Conservation (phyloP, 1,139 yeast genomes). For the Hemisphaericaspora subhashii region DNA sequence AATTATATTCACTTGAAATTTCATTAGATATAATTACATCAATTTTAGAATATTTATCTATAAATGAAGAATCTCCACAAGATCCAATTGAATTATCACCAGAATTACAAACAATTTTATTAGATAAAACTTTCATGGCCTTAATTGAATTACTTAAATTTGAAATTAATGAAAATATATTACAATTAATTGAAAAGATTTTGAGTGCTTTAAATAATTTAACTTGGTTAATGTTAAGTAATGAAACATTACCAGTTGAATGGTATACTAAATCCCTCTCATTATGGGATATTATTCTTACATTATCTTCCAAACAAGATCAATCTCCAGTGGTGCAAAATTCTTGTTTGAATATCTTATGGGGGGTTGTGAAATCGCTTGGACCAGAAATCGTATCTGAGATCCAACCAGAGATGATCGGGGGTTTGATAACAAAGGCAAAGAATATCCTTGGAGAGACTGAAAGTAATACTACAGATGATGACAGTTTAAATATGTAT, state of each 20-base stretch:
- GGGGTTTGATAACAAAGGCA: constrained; percentile 24
- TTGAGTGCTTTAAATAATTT: constrained; percentile 71
- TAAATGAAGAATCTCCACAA: constrained; percentile 24
- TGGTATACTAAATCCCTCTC: constrained; percentile 34
- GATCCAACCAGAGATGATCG: constrained; percentile 26
- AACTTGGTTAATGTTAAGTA: constrained; percentile 50
- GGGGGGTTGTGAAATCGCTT: constrained; percentile 57
- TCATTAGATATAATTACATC: constrained; percentile 76
- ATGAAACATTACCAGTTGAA: constrained; percentile 32
- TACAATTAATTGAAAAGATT: constrained; percentile 51
- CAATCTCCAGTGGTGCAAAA: constrained; percentile 27
- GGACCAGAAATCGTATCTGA: constrained; percentile 32
- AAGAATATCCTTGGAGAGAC: constrained; percentile 10
- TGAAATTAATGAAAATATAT: constrained; percentile 21
- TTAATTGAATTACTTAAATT: constrained; percentile 40
- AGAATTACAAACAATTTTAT: constrained; percentile 25
- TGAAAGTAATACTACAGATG: constrained; percentile 9
- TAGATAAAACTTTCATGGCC: constrained; percentile 39
- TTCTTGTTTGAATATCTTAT: constrained; percentile 55
- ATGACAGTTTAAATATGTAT: constrained; percentile 23
- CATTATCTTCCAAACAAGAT: constrained; percentile 18
- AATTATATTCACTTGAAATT: constrained; percentile 65
- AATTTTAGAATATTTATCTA: constrained; percentile 58
- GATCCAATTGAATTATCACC: constrained; percentile 23
- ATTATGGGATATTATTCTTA: constrained; percentile 39